A percentile compares a stretch with the other conserved stretches of the same genome.
These are phyloP conservation scores for Diaporthe batatas DNA, from an alignment of 2,329 filamentous ascomycete genomes.

Conservation along the genomic window DNA sequence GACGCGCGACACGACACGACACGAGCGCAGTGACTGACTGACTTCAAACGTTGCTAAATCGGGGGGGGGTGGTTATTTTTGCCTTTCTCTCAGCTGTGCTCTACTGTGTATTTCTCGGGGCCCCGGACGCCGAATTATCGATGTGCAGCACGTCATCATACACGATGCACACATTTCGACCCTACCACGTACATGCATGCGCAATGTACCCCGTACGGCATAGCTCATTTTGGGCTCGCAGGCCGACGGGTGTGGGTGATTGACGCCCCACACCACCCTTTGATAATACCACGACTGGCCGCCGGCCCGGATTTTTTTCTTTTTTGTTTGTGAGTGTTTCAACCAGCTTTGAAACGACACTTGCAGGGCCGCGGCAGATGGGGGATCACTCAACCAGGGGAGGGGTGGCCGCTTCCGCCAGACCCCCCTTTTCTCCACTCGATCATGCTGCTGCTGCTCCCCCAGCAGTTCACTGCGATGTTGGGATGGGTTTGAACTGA, in stretches of 20 bases:
- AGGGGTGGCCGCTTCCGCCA: neutral
- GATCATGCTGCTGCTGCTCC: neutral
- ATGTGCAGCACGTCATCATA: slow-evolving; percentile 7
- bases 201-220: neutral
- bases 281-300: slow-evolving; percentile 10
- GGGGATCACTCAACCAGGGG: neutral
- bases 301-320: slow-evolving; percentile 6
- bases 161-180: neutral
- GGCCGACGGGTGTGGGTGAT: neutral
- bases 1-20: neutral
- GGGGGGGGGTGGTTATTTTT: neutral
- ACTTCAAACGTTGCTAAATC: neutral
- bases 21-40: neutral
- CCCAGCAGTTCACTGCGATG: neutral
- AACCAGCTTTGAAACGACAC: slow-evolving; percentile 25
- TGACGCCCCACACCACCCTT: slow-evolving; percentile 5
- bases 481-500: neutral
- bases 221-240: slow-evolving; percentile 21
- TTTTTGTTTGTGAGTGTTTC: slow-evolving; percentile 24
- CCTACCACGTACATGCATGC: neutral
- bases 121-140: neutral
- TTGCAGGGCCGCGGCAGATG: slow-evolving; percentile 31
- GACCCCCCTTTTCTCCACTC: slow-evolving; percentile 22
- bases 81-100: neutral
- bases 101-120: neutral